A percentile compares a stretch with the other conserved stretches of the same genome.
Evolutionary conservation across 495 filamentous ascomycete genomes (phyloP).

Genomic region (Tetracladium setigerum): DNA sequence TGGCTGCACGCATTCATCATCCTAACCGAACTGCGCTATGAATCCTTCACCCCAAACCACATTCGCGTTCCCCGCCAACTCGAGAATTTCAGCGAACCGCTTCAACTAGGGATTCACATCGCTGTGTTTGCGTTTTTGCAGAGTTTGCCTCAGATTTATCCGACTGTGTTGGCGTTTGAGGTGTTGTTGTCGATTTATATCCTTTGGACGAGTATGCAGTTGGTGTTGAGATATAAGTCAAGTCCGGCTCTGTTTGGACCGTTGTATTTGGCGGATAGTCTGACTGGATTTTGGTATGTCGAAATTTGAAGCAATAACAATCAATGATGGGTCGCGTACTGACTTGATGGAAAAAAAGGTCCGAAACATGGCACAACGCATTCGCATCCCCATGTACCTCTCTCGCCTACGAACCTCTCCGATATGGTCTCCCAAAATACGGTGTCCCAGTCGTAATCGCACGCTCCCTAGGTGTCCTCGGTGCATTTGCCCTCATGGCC

Average conservation of each 20-base stretch:
- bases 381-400: constrained; percentile 28
- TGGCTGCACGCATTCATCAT: constrained; percentile 22
- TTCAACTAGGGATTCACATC: constrained; percentile 23
- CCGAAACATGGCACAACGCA: constrained; percentile 32
- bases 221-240: constrained; percentile 26
- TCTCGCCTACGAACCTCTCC: constrained; percentile 24
- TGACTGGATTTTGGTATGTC: constrained; percentile 27
- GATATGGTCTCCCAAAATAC: constrained; percentile 18
- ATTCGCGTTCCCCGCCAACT: constrained; percentile 20
- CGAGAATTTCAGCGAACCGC: constrained; percentile 29
- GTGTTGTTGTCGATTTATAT: constrained; percentile 30
- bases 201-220: constrained; percentile 29
- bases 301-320: not conserved
- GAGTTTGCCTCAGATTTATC: constrained; percentile 21
- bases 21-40: constrained; percentile 30
- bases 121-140: constrained; percentile 24
- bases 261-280: constrained; percentile 26
- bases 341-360: constrained; percentile 10
- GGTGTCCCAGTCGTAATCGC: constrained; percentile 22
- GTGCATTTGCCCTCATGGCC: constrained; percentile 27
- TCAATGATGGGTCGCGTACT: not conserved
- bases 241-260: constrained; percentile 29
- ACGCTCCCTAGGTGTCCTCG: constrained; percentile 23
- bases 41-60: constrained; percentile 31
- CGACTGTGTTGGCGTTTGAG: constrained; percentile 25